phyloP scores from a whole-genome alignment of 176 grass and related monocot genomes.

The Triticum urartu region DNA sequence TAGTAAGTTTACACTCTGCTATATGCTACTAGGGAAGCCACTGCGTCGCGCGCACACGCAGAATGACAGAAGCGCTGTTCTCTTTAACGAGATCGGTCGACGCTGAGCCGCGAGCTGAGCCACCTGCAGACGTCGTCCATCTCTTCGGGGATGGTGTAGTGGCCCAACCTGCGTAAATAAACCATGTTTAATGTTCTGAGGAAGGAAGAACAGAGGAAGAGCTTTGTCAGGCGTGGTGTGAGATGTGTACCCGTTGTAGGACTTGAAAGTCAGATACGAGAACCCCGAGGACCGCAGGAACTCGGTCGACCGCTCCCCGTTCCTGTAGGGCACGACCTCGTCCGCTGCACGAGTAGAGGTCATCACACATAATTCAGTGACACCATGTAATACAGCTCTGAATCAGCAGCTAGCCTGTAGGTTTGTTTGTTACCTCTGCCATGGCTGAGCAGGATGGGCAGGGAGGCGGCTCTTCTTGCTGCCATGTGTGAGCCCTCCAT shows the following conservation, averaged over 20 bases:
- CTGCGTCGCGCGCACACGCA: too few species aligned
- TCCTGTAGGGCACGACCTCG: slow-evolving; percentile 79
- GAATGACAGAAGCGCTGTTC: neutral
- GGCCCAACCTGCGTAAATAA: slow-evolving; percentile 51
- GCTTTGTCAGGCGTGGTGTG: neutral
- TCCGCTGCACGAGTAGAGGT: slow-evolving; percentile 47
- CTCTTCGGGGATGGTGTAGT: slow-evolving; percentile 96
- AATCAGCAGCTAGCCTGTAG: neutral
- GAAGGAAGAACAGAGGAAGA: neutral
- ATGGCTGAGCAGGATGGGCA: slow-evolving; percentile 69
- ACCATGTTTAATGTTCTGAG: neutral
- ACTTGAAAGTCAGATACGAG: slow-evolving; percentile 58
- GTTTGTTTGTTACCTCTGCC: slow-evolving; percentile 57
- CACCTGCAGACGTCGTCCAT: slow-evolving; percentile 84
- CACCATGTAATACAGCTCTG: neutral
- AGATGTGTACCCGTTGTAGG: slow-evolving; percentile 69
- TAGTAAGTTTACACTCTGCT: neutral
- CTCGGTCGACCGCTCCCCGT: slow-evolving; percentile 73
- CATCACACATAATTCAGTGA: neutral
- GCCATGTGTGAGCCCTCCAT: slow-evolving; percentile 73
- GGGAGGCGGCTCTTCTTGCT: slow-evolving; percentile 61
- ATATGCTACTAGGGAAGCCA: neutral
- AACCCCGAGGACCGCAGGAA: slow-evolving; percentile 65
- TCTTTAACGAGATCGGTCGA: slow-evolving; percentile 54
- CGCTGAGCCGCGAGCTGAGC: slow-evolving; percentile 52